These are phyloP conservation scores for Pichia sp. DNA, from an alignment of 1,139 yeast genomes.

Conservation along the genomic window DNA sequence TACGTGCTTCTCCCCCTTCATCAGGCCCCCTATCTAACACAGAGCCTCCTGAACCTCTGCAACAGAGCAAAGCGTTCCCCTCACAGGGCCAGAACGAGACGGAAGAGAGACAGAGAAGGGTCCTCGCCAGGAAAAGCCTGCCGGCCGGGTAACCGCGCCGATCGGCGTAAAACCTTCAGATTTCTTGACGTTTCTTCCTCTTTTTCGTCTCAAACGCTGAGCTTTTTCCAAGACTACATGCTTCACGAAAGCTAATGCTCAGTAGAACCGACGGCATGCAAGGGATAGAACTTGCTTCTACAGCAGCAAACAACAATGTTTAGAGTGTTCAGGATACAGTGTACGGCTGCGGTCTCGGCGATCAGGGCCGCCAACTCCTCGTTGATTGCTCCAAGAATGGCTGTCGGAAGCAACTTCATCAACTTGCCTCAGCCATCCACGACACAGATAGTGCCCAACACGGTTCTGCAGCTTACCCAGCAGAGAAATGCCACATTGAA, in stretches of 20 bases:
- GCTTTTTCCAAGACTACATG: neutral
- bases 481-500: constrained; percentile 63
- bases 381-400: constrained; percentile 18
- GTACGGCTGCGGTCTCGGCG: constrained; percentile 10
- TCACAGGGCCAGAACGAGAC: neutral
- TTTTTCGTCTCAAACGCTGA: neutral
- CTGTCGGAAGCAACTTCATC: constrained; percentile 17
- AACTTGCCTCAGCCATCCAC: constrained; percentile 12
- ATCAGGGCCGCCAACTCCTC: constrained; percentile 18
- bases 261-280: neutral
- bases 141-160: neutral
- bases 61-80: constrained; percentile 1
- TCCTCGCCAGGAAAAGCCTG: neutral
- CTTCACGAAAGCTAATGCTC: neutral
- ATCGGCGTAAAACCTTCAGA: neutral
- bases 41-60: neutral
- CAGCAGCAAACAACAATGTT: constrained; percentile 12
- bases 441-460: constrained; percentile 2
- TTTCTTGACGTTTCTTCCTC: neutral
- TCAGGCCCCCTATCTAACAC: neutral
- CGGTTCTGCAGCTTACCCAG: constrained; percentile 30
- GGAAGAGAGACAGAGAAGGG: neutral
- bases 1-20: neutral
- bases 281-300: neutral
- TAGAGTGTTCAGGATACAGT: constrained; percentile 14